phyloP scores from a whole-genome alignment of 306 rosid genomes.

The Acacia melanoxylon region DNA sequence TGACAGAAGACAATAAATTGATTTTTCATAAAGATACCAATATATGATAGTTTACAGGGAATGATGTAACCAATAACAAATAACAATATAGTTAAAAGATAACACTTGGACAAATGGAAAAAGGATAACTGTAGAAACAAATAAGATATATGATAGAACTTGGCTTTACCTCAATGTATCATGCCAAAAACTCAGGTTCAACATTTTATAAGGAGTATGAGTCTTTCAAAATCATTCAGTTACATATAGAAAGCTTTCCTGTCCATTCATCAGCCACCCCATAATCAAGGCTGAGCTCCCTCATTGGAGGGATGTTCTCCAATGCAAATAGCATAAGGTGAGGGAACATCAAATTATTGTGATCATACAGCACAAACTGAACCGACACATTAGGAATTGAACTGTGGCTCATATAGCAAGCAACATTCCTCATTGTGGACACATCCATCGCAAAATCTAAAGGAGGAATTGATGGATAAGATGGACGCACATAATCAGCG shows the following conservation, averaged over 20 bases:
- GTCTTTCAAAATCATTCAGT: conserved; percentile 47
- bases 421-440: conserved; percentile 92
- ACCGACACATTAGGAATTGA: conserved; percentile 78
- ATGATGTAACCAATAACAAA: background rate
- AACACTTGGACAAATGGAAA: conserved; percentile 13
- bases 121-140: background rate
- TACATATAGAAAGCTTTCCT: conserved; percentile 73
- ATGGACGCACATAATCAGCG: conserved; percentile 61
- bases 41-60: conserved; percentile 13
- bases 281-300: conserved; percentile 97
- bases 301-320: conserved; percentile 98
- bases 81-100: conserved; percentile 7
- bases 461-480: conserved; percentile 80
- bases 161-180: conserved; percentile 47
- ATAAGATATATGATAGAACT: conserved; percentile 13
- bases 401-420: conserved; percentile 94
- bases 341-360: conserved; percentile 88
- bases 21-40: background rate
- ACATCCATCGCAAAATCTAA: conserved; percentile 93
- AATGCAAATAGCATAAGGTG: conserved; percentile 89
- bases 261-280: conserved; percentile 82
- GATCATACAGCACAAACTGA: conserved; percentile 85
- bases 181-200: conserved; percentile 43
- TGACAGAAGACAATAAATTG: background rate
- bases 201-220: conserved; percentile 33